Base-by-base conservation (phyloP, 371 early-diverging fungal species). In the Mortierella sp. region DNA sequence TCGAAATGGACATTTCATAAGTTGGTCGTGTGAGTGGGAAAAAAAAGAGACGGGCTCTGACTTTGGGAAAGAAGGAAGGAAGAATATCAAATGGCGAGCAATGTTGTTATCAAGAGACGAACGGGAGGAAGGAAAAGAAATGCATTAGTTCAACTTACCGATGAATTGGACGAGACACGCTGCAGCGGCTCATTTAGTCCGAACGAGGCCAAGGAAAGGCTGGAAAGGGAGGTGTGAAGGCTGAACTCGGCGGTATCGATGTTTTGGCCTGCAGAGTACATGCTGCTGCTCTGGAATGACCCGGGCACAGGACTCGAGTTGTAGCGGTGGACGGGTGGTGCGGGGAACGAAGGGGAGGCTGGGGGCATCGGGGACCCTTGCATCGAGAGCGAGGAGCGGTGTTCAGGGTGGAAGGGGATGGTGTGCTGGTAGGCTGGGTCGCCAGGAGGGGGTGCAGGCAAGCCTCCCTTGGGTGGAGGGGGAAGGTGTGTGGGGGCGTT, bases 171-270 rank as follows among this genome's bases (percentile, higher is more conserved):
- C 4, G 75, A 32, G 18, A 71, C 72, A 35, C 82, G 82, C 27
- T 65, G 60, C 24, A 78, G 73, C 21, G 68, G 43, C 35, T 77
- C 78, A 2, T 72, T 65, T 11, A 51, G 82, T 24, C 71, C 68
- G 29, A 68, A 6, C 43, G 68, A 68, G 38, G 78, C 56, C n/a
- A 82, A 55, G 43, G 82, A 82, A 18, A 82, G 72, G 35, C 71
- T 82, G 12, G 82, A 82, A 18, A 82, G 82, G 24, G 78, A 75
- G 0, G 78, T 60, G 38, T 78, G 72, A 12, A 82, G 78, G 46
- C 72, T 72, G 70, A 72, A 72, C 7, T 56, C 77, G n/a, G 81
- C 70, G 29, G 63, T 82, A 48, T 77, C 78, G 24, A 82, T 72
- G 75, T 72, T 75, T 55, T 82, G 82, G 18, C 75, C 65, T 27